Percentiles rank a stretch among this genome's conserved stretches.
Conservation (phyloP, 768 basidiomycete species). For the Trametes sanguinea region DNA sequence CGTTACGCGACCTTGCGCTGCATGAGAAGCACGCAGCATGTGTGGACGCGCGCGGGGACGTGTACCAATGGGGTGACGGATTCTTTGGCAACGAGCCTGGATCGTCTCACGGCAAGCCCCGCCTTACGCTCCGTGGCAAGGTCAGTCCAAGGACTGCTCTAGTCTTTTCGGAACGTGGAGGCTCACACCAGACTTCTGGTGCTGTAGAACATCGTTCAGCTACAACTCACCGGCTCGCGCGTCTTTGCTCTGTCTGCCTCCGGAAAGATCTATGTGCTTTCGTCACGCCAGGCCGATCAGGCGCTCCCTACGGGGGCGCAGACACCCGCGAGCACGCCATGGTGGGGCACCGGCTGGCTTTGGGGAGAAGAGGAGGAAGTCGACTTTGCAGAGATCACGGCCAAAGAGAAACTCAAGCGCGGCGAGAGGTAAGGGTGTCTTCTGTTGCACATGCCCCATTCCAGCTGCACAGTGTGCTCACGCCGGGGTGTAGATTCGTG, state of each 20-base stretch:
- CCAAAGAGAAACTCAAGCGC: slow-evolving; percentile 55
- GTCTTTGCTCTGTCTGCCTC: slow-evolving; percentile 79
- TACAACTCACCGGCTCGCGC: slow-evolving; percentile 60
- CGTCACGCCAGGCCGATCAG: slow-evolving; percentile 54
- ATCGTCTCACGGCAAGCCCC: slow-evolving; percentile 41
- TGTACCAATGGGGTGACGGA: slow-evolving; percentile 81
- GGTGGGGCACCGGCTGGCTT: slow-evolving; percentile 65
- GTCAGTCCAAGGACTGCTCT: slow-evolving; percentile 38
- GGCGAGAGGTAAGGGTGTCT: slow-evolving; percentile 59
- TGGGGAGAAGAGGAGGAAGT: slow-evolving; percentile 53
- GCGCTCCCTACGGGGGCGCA: slow-evolving; percentile 38
- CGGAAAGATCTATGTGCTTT: slow-evolving; percentile 73
- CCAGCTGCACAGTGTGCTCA: neutral
- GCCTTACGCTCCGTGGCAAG: slow-evolving; percentile 63
- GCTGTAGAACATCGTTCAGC: slow-evolving; percentile 62
- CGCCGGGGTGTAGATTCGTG: slow-evolving; percentile 53
- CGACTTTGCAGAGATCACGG: slow-evolving; percentile 62
- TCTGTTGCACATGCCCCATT: neutral
- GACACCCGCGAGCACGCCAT: slow-evolving; percentile 49
- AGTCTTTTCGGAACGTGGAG: too few relatives aligned
- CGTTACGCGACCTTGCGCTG: slow-evolving; percentile 71
- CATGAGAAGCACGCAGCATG: slow-evolving; percentile 71
- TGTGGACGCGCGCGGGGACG: slow-evolving; percentile 77
- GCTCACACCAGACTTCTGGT: neutral
- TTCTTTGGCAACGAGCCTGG: slow-evolving; percentile 44